phyloP scores from a whole-genome alignment of 139 green algal genomes.

The Tetraselmis striata region DNA sequence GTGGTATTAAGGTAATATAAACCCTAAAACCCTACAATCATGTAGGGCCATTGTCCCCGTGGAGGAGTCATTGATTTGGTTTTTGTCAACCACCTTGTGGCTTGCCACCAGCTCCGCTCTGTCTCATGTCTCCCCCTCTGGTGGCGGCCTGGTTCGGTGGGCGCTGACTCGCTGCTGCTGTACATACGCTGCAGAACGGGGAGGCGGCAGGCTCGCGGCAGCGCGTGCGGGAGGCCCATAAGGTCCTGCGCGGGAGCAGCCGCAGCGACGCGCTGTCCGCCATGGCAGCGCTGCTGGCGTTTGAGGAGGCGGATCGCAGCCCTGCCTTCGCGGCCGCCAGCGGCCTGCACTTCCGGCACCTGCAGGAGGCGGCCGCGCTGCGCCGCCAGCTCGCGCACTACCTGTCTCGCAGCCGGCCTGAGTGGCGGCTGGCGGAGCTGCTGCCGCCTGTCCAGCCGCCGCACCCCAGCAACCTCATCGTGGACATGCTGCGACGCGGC shows the following conservation, averaged over 20 bases:
- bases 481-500: constrained; percentile 49
- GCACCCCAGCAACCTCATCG: constrained; percentile 7
- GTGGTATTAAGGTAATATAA: no score
- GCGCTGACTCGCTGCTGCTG: no score
- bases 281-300: constrained; percentile 69
- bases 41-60: no score
- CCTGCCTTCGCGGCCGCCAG: not conserved
- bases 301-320: constrained; percentile 32
- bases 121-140: no score
- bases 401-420: constrained; percentile 8
- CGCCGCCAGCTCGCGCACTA: constrained; percentile 53
- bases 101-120: no score
- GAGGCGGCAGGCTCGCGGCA: not conserved
- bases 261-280: constrained; percentile 48
- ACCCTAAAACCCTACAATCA: no score
- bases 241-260: not conserved
- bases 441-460: constrained; percentile 3
- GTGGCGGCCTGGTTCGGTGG: no score
- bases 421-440: not conserved
- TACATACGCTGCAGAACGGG: not conserved
- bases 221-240: not conserved
- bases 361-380: constrained; percentile 55
- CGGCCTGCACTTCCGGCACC: not conserved
- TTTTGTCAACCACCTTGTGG: no score
- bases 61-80: no score